Base-by-base conservation (phyloP, 2,329 filamentous ascomycete genomes). In the Polytolypa hystricis region DNA sequence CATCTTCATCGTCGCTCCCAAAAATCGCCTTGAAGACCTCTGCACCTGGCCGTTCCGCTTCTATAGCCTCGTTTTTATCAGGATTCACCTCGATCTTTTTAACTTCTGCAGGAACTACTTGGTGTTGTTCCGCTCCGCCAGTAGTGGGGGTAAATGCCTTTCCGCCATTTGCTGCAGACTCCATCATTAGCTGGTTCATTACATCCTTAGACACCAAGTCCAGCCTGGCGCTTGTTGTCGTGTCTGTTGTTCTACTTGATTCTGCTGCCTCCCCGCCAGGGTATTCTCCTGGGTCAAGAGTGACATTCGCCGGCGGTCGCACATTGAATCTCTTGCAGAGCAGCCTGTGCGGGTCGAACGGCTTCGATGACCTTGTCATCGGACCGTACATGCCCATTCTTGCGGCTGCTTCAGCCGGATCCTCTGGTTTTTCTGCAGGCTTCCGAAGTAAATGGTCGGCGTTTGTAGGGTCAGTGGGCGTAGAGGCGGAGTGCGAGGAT, bases 251-350 rank as follows among this genome's bases (percentile, higher is more conserved):
- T 49, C 55, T 39, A 39, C 51, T 16, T 48, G 51, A 41, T 32
- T 30, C 31, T 30, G 23, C 23, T 42, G 17, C 34, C 35, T 17
- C 33, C 43, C 60, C 47, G 55, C 65, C 53, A 8, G 52, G 42
- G 12, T 51, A 55, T 38, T 57, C 55, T 11, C 57, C 62, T 0
- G 67, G 57, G 28, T 79, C 71, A 21, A 68, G 61, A 48, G 74
- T 71, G 20, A 81, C 76, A 55, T 85, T 73, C 7, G 72, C 69
- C 0, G 87, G 85, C 6, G 81, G 74, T 42, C 71, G 77, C n/a
- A 96, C 81, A 48, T 86, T 86, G 61, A 98, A 94, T 6, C 91
- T 73, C 57, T 96, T 98, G 62, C 89, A 96, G n/a, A 96, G 62
- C 27, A 98, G 62, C 37, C 86, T 70, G 1, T 81, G 79, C 1